Percentiles rank a stretch among this genome's conserved stretches.
phyloP scores from a whole-genome alignment of 768 basidiomycete species.

The Xanthoconium purpureum region DNA sequence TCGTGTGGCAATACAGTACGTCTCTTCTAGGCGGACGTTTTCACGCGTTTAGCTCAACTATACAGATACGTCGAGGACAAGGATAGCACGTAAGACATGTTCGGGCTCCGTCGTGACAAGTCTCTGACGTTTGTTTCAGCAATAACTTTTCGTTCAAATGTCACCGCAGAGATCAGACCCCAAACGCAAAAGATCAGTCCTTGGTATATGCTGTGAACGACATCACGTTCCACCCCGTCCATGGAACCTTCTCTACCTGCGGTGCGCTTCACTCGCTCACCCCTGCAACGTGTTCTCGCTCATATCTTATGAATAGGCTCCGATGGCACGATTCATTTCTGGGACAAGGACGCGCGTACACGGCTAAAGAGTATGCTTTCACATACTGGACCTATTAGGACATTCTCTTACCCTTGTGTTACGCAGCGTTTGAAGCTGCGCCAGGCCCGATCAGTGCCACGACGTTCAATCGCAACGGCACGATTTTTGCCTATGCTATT shows the following conservation, averaged over 20 bases:
- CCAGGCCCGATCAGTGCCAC: conserved; percentile 78
- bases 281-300: conserved; percentile 19
- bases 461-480: conserved; percentile 83
- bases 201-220: conserved; percentile 82
- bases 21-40: conserved; percentile 14
- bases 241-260: conserved; percentile 83
- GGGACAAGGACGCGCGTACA: conserved; percentile 92
- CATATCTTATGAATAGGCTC: conserved; percentile 45
- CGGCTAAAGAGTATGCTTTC: conserved; percentile 75
- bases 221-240: conserved; percentile 80
- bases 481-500: conserved; percentile 87
- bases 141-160: conserved; percentile 91
- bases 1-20: conserved; percentile 93
- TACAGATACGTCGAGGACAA: conserved; percentile 84
- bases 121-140: conserved; percentile 30
- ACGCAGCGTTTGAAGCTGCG: conserved; percentile 65
- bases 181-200: conserved; percentile 59
- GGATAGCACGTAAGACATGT: conserved; percentile 55
- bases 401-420: conserved; percentile 2
- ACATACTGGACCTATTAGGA: background rate
- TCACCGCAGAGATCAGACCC: conserved; percentile 58
- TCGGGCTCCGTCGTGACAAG: background rate
- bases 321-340: conserved; percentile 87
- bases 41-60: background rate
- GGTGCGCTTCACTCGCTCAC: conserved; percentile 40